phyloP scores from a whole-genome alignment of 805 yeast genomes.

The Saccharomyces kudriavzevii region DNA sequence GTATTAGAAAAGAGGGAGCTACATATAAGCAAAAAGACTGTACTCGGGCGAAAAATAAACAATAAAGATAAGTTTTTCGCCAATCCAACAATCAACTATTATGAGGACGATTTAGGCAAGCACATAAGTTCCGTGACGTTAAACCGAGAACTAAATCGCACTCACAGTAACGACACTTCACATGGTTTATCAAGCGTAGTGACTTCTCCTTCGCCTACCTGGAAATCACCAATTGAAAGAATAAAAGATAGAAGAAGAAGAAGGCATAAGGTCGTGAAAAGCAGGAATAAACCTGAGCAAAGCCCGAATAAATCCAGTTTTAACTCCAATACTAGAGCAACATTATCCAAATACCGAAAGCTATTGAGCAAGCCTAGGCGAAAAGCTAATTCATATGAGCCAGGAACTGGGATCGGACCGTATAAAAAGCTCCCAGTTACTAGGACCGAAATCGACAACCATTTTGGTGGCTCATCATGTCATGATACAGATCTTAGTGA shows the following conservation, averaged over 20 bases:
- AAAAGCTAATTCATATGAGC: not conserved
- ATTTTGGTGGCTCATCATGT: not conserved
- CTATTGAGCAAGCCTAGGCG: not conserved
- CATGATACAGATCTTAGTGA: conserved; percentile 1
- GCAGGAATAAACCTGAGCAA: not conserved
- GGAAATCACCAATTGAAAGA: conserved; percentile 10
- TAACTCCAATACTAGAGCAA: not conserved
- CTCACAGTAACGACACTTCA: not conserved
- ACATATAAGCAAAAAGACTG: conserved; percentile 20
- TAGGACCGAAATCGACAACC: not conserved
- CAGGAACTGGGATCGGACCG: not conserved
- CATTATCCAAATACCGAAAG: not conserved
- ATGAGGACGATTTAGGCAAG: conserved; percentile 1
- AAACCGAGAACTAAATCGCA: not conserved
- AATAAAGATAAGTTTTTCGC: conserved; percentile 24
- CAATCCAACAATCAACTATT: conserved; percentile 19
- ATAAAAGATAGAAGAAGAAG: conserved; percentile 3
- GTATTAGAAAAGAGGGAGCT: conserved; percentile 24
- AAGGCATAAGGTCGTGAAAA: conserved; percentile 1
- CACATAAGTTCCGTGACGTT: not conserved
- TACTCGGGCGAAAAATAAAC: conserved; percentile 27
- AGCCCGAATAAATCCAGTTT: conserved; percentile 1
- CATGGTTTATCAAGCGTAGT: not conserved
- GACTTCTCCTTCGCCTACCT: conserved; percentile 5
- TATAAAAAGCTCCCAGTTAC: not conserved